phyloP scores from a whole-genome alignment of 164 flowering plant species.

The Vitis labrusca region DNA sequence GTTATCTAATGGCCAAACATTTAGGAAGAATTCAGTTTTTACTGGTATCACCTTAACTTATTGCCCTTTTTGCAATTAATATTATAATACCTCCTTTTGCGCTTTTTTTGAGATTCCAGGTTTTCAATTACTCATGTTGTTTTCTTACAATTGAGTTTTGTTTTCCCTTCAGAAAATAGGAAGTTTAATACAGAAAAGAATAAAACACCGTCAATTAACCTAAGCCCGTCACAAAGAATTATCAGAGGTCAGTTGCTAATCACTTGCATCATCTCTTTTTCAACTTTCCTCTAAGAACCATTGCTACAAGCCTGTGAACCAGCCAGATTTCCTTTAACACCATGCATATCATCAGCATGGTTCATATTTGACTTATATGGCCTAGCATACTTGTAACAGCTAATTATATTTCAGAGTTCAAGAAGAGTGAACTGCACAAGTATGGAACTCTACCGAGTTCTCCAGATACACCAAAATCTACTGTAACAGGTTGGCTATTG shows the following conservation, averaged over 20 bases:
- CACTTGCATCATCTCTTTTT: background rate
- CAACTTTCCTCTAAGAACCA: too few species aligned
- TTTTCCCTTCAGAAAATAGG: slow-evolving; percentile 17
- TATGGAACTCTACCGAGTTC: slow-evolving; percentile 28
- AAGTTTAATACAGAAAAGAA: slow-evolving; percentile 15
- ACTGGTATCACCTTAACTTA: slow-evolving; percentile 17
- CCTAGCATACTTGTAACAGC: background rate
- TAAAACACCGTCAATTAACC: slow-evolving; percentile 10
- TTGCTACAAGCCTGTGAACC: background rate
- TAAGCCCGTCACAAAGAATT: slow-evolving; percentile 49
- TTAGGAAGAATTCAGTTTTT: slow-evolving; percentile 17
- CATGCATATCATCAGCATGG: background rate
- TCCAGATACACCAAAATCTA: slow-evolving; percentile 26
- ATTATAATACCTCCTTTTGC: too few species aligned
- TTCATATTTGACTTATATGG: background rate
- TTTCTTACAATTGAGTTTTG: background rate
- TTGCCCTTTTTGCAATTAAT: too few species aligned
- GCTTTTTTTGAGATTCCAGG: too few species aligned
- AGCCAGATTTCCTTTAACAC: background rate
- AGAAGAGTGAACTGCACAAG: slow-evolving; percentile 46
- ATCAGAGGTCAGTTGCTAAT: slow-evolving; percentile 33
- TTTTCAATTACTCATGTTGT: background rate
- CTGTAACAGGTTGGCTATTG: slow-evolving; percentile 30
- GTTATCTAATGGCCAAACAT: slow-evolving; percentile 14
- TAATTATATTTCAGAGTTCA: slow-evolving; percentile 43